Evolutionary conservation across 345 rosid genomes (phyloP), one percentile per base, ranked within the genome.

Genomic region (Brassica nigra): DNA sequence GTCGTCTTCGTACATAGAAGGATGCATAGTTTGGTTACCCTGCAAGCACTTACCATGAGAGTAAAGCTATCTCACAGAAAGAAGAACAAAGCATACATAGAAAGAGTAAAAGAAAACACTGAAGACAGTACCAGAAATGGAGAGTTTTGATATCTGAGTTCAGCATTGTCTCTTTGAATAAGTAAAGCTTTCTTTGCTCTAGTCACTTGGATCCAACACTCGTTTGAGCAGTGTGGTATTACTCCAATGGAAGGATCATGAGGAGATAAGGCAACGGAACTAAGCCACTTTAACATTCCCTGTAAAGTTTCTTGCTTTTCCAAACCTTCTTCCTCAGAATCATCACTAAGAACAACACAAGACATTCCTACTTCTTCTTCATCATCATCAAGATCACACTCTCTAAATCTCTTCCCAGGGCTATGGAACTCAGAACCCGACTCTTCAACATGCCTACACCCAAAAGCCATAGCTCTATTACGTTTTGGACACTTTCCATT

Each of bases 231-330:
- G 15, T 81, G 82, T 10, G 86, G 88, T 71, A 85, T 80, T 59
- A 23, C 74, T 29, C 86, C 86, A 79, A 85, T 44, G 12, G 85
- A 78, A 74, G 86, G 85, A 89, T 85, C 84, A 28, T 64, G 64
- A 66, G 89, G 89, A 76, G 77, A 79, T 68, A 29, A 86, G 44
- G 97, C 94, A 66, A 85, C 83, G 70, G 59, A 85, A 74, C 67
- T 77, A 20, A 93, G 76, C 98, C 97, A 93, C 67, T 81, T 81
- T 66, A 93, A 73, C 90, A 93, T 86, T 49, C 70, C 83, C 14
- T 73, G 73, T 30, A 90, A 74, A 66, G 82, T 78, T 64, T 74
- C 82, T 68, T 83, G 79, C 71, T 68, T 49, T 30, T 62, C 78
- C 31, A 61, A 59, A 62, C 18, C 34, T 47, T 74, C 52, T 28